Conservation (phyloP, 2,329 filamentous ascomycete species). For the Epichloe gansuensis region DNA sequence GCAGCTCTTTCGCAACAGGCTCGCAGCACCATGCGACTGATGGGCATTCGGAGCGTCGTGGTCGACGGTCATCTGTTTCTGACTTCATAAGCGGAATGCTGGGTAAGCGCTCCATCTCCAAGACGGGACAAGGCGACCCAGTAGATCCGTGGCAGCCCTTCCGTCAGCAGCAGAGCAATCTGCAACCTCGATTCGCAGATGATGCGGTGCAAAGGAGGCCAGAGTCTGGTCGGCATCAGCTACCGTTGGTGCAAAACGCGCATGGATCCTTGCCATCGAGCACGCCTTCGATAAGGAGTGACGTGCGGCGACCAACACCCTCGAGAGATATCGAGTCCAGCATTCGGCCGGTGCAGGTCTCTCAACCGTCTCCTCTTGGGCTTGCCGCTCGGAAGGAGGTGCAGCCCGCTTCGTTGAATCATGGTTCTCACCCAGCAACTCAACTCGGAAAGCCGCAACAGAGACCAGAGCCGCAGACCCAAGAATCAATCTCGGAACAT, state of each 20-base stretch:
- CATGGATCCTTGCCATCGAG: not conserved
- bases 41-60: constrained; percentile 11
- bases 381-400: not conserved
- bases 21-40: constrained; percentile 8
- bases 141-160: not conserved
- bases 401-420: not conserved
- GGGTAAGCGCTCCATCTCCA: constrained; percentile 12
- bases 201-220: not conserved
- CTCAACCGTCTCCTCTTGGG: not conserved
- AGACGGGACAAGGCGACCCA: constrained; percentile 4
- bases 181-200: not conserved
- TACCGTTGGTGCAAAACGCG: not conserved
- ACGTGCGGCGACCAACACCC: not conserved
- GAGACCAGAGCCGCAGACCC: not conserved
- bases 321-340: not conserved
- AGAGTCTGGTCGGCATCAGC: not conserved
- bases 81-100: constrained; percentile 18
- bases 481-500: not conserved
- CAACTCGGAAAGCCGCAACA: not conserved
- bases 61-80: constrained; percentile 17
- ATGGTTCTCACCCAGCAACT: not conserved
- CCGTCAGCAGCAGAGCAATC: not conserved
- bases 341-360: not conserved
- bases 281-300: not conserved
- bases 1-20: constrained; percentile 9